Evolutionary conservation across 352 stramenopile species (phyloP), one percentile per base, ranked within the genome.

Genomic region (Globisporangium heterothallicum): DNA sequence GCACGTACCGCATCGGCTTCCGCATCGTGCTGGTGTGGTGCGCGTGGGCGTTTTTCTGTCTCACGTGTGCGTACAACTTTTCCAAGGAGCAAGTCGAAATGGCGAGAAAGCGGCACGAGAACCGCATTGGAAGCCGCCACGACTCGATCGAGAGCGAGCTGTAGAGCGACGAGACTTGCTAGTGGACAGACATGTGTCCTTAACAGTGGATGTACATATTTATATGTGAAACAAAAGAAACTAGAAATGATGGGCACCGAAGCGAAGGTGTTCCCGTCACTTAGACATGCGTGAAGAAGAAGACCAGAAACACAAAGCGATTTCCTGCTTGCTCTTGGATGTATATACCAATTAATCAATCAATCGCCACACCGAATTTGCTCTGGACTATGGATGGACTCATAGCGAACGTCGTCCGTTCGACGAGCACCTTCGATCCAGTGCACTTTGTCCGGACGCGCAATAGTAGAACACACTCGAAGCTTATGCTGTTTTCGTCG

Each of bases 1-100:
- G 78, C 58, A 92, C 78, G 4, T 92, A 92, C 58, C 78, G 81
- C 45, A 68, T 88, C 35, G 81, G 81, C 44, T 92, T 89, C 63
- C 81, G 81, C 41, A 90, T 92, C 58, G 81, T 92, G 44, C 59
- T 89, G 24, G 63, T 84, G 40, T 90, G 77, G 74, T 84, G 63
- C 43, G 47, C 84, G 29, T 88, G 77, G 63, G 78, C 81, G 16
- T 88, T 90, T 57, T 80, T 78, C 38, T 90, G 81, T 44, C 72
- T 92, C 32, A 57, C 61, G 2, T 79, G 69, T 34, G 72, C 46
- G 19, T 61, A 52, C 47, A 16, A 24, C 13, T 56, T 61, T 41
- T 19, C 46, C 26, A 61, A 46, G 55, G 14, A 35, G 16, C 46
- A 55, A 18, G 55, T 55, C 9, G 30, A 47, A 24, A 21, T 19